Conservation (phyloP, 2,329 filamentous ascomycete species). For the Gaeumannomyces sp. region DNA sequence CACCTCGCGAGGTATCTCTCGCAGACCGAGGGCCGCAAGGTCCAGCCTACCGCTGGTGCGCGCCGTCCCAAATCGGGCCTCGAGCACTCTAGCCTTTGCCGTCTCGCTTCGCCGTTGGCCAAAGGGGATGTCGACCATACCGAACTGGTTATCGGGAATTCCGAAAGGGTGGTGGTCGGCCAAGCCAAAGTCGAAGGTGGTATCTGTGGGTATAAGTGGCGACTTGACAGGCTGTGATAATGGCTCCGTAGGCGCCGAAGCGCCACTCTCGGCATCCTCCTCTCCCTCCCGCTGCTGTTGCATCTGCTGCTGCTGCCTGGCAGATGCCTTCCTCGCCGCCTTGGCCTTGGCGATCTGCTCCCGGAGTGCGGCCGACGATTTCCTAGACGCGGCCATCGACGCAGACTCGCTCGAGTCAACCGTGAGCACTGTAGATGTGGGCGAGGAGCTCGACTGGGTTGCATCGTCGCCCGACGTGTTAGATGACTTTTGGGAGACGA, state of each 20-base stretch:
- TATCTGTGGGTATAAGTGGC: slow-evolving; percentile 40
- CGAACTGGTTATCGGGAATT: not conserved
- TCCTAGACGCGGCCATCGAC: slow-evolving; percentile 33
- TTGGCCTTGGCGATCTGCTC: slow-evolving; percentile 93
- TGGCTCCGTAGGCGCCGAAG: not conserved
- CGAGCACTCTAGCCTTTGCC: slow-evolving; percentile 59
- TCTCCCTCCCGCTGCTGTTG: slow-evolving; percentile 7
- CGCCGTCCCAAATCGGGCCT: slow-evolving; percentile 65
- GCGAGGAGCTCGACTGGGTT: slow-evolving; percentile 29
- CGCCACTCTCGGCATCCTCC: slow-evolving; percentile 17
- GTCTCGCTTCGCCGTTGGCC: slow-evolving; percentile 56
- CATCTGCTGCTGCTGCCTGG: slow-evolving; percentile 12
- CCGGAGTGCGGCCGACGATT: slow-evolving; percentile 73
- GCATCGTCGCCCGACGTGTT: slow-evolving; percentile 29
- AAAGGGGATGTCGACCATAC: slow-evolving; percentile 46
- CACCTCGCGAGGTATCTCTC: slow-evolving; percentile 74
- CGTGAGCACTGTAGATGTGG: slow-evolving; percentile 31
- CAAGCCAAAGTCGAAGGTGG: slow-evolving; percentile 52
- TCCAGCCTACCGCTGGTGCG: slow-evolving; percentile 77
- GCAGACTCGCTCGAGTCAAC: slow-evolving; percentile 29
- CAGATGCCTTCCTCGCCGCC: slow-evolving; percentile 61
- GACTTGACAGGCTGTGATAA: slow-evolving; percentile 16
- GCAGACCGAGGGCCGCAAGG: slow-evolving; percentile 76
- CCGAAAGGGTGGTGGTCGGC: slow-evolving; percentile 46
- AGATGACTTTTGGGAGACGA: slow-evolving; percentile 32